Evolutionary conservation across 257 asterid species (phyloP), one percentile per base, ranked within the genome.

Genomic region (Solanum boliviense): DNA sequence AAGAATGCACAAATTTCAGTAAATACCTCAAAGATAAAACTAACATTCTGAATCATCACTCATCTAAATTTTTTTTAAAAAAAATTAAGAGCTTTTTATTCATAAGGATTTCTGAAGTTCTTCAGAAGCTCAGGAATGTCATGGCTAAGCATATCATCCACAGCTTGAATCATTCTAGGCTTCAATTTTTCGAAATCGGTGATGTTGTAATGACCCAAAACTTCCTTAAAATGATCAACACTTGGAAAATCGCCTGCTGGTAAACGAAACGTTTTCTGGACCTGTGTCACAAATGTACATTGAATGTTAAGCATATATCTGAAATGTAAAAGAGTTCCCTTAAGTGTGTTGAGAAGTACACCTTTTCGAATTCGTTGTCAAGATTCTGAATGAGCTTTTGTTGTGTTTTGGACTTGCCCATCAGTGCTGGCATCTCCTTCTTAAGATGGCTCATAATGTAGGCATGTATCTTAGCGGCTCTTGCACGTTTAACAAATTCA

Each of bases 401-500:
- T 86, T 96, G 99, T 31, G 98, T 35, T 91, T 96, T 96, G 23
- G 98, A 84, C 89, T 96, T 96, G 38, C 99, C 99, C 93, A 95
- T 91, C 85, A 96, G 83, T 70, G 98, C 79, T 10, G 98, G 99
- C 99, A 96, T 96, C 92, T 96, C 98, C 79, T 93, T 96, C 86
- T 96, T 96, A 67, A 96, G 98, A 73, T 96, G 98, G 88, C 99
- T 92, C 34, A 96, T 95, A 72, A 96, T 96, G 93, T 94, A 94
- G 56, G 99, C 96, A 73, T 96, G 99, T 29, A 96, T 96, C 91
- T 95, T 96, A 41, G 95, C 98, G n/a, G 98, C 98, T 92, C 99
- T 92, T 31, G 99, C 97, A 12, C 98, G 98, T 88, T 96, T 96
- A 9, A 95, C 98, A 91, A 96, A 94, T 89, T 96, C 99, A 86